Evolutionary conservation across 441 rosid genomes (phyloP), one percentile per base, ranked within the genome.

Genomic region (Sinapis alba): DNA sequence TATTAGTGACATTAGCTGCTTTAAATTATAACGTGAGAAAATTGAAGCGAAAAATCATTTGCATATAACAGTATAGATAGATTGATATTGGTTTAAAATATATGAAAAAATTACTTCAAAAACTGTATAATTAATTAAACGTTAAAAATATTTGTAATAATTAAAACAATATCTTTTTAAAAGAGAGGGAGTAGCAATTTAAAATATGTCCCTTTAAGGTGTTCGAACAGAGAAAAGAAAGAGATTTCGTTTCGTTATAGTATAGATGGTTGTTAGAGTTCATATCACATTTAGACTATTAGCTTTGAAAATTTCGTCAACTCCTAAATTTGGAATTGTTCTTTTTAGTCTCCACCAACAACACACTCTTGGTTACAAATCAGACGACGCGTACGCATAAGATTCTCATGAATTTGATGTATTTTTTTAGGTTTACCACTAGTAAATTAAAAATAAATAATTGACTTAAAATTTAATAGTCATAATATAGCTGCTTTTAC

Each of bases 301-400:
- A 30, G 71, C 61, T 67, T 51, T 51, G 71, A 67, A 51, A 30
- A 51, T 19, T 67, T 19, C 27, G 45, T 19, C 61, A 67, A 67
- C 27, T 27, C 59, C 43, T 66, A 27, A 47, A 47, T 18, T 50
- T 66, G 60, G 59, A 47, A 28, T 66, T 28, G 16, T 50, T 56
- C 16, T 51, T 50, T 28, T 51, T 18, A 51, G 47, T 28, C 71
- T 51, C 30, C 61, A 67, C 71, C 60, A 51, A 50, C 56, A 50
- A 16, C 56, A 67, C 60, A 67, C 12, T 51, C 21, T 28, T 50
- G 71, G 61, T 50, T 19, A 28, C 28, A 51, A 47, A 67, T 50
- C 45, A 28, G 43, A 51, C 18, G 12, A 67, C 61, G 71, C 71
- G 61, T 67, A 67, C 28, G 27, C 45, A 58, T 66, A 66, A 50